Evolutionary conservation across 2,329 filamentous ascomycete species (phyloP), one percentile per base, ranked within the genome.

Genomic region (Neofusicoccum parvum): DNA sequence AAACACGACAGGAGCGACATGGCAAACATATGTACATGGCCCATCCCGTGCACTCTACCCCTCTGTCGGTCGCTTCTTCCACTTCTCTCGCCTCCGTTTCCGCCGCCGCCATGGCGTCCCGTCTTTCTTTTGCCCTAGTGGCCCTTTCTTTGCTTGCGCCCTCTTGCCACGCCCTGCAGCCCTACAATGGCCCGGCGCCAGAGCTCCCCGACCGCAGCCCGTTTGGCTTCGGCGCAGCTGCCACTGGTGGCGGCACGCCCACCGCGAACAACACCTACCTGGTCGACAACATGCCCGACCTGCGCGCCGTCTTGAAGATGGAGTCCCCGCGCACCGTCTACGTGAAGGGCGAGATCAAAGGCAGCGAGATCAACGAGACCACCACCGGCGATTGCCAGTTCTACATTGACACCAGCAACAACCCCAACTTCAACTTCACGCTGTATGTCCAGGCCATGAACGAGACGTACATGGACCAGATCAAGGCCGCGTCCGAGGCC

Each of bases 241-340:
- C 62, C 10, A 64, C 62, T 17, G 62, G 49, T 37, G 49, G 62
- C 20, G 59, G 59, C 17, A 51, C 34, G 17, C 59, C 59, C 36
- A 50, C 46, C 17, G 17, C 46, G 9, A 62, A 62, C 36, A 62
- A 62, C 36, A 62, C 59, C 12, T 62, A 43, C 14, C 17, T 62
- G 46, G 59, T 62, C 17, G 59, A 62, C 46, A 62, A 62, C 34
- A 62, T 62, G 59, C 59, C 59, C 11, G 59, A 62, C 15, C 46
- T 62, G 59, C 59, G 59, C 36, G 20, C 45, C 17, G 59, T 43
- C 20, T 20, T 62, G 36, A 62, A 62, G 20, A 50, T 62, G 59
- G 59, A 62, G 23, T 34, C 59, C 9, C 59, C 59, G 46, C 59
- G 59, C 46, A 51, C 48, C 14, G 59, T 62, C 7, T 62, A 62